A percentile compares a stretch with the other conserved stretches of the same genome.
Evolutionary conservation across 441 rosid genomes (phyloP).

Genomic region (Pelargonium fulgidum): DNA sequence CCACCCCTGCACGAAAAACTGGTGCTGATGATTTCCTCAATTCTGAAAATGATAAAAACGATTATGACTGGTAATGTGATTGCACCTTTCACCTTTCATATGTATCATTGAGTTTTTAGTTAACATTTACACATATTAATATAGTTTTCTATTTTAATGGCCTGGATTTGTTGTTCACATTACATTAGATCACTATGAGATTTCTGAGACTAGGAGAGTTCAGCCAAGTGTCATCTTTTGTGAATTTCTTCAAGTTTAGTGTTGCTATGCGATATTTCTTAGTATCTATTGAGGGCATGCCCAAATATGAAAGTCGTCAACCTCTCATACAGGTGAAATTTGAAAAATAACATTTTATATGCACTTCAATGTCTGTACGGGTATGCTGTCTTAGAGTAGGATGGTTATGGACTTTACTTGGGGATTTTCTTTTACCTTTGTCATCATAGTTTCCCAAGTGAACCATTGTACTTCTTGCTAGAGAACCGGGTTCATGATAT

Average conservation of each 20-base stretch:
- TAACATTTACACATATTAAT: neutral
- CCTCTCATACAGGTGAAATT: neutral
- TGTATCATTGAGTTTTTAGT: neutral
- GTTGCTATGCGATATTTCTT: neutral
- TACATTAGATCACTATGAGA: neutral
- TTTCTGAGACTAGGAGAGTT: neutral
- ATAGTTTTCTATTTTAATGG: neutral
- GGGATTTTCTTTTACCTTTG: neutral
- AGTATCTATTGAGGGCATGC: neutral
- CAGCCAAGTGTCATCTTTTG: neutral
- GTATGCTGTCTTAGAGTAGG: neutral
- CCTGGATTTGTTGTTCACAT: neutral
- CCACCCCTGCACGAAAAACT: slow-evolving; percentile 41
- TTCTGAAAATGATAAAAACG: slow-evolving; percentile 84
- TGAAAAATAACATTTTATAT: no score
- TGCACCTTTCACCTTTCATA: neutral
- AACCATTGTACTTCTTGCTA: neutral
- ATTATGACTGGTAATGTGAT: slow-evolving; percentile 73
- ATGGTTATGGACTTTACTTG: neutral
- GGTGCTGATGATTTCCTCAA: slow-evolving; percentile 84
- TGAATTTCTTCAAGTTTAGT: neutral
- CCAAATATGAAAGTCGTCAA: neutral
- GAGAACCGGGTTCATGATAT: neutral
- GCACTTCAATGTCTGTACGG: no score
- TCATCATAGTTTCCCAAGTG: neutral